phyloP scores from a whole-genome alignment of 208 protist species.

The Crithidia sp. region DNA sequence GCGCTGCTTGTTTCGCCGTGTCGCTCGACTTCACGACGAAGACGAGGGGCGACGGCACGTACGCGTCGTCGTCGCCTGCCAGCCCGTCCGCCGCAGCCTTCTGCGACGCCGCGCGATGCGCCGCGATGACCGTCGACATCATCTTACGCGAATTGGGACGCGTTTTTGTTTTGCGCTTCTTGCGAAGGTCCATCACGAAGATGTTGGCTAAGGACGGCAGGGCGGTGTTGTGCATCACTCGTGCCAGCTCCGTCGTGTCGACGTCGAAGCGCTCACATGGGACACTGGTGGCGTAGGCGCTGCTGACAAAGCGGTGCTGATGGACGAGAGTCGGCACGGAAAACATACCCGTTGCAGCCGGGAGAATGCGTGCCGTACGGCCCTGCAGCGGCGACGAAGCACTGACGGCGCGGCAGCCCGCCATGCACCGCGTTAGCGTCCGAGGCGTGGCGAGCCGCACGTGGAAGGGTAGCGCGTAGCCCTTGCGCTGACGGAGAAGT shows the following conservation, averaged over 20 bases:
- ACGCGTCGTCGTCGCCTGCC: not conserved
- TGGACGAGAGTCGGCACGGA: not conserved
- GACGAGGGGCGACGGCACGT: constrained; percentile 22
- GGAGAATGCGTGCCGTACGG: no score
- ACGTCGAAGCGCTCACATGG: constrained; percentile 30
- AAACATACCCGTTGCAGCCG: no score
- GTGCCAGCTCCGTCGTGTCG: constrained; percentile 19
- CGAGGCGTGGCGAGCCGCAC: no score
- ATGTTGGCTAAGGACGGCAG: constrained; percentile 28
- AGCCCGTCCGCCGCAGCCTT: constrained; percentile 6
- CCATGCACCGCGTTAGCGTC: no score
- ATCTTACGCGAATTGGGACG: constrained; percentile 17
- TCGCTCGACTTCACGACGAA: constrained; percentile 36
- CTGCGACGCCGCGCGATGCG: constrained; percentile 25
- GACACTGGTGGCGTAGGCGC: constrained; percentile 12
- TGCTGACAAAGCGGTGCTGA: constrained; percentile 18
- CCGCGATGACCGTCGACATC: constrained; percentile 21
- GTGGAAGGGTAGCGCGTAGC: no score
- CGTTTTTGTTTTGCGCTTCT: constrained; percentile 19
- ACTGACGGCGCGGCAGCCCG: no score
- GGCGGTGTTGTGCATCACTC: constrained; percentile 22
- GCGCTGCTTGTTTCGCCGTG: constrained; percentile 27
- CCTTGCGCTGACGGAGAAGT: no score
- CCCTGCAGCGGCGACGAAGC: no score
- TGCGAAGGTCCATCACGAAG: constrained; percentile 32